Evolutionary conservation across 1,139 yeast genomes (phyloP), one percentile per base, ranked within the genome.

Genomic region (Citeromyces hawaiiensis): DNA sequence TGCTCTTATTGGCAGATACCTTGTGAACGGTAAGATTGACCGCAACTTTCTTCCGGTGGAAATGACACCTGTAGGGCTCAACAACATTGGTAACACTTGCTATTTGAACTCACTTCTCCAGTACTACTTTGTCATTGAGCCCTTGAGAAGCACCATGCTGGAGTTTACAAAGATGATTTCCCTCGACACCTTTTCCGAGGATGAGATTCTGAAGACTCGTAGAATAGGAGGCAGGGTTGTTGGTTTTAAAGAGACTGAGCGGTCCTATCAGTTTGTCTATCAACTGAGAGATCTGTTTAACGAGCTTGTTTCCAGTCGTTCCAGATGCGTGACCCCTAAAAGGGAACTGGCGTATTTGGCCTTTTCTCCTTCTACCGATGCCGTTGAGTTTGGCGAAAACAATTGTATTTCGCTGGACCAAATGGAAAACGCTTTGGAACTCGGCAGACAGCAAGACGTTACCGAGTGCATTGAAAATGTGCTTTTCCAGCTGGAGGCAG

Each of bases 381-480:
- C 74, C 29, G 86, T 80, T 15, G 74, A 70, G 37, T 80, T 80
- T 54, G 14, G 35, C 36, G 36, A 40, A 37, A 27, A 37, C 43
- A 13, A 38, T 44, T 15, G 38, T 41, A 11, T 47, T 42, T 17
- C 38, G 38, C 21, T 38, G 34, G 81, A 75, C 44, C 85, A 79
- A 51, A 69, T 80, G 57, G 85, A 75, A 43, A 72, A 78, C 47
- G 77, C 91, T 0, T 66, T 80, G 39, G 91, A 81, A 48, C 70
- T 83, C 45, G 96, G 96, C 2, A 70, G 94, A 48, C 98, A 91
- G 56, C 98, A 91, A 56, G 98, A 91, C 63, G 97, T 91, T 14
- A 86, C 96, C 0, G 98, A 91, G 55, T 88, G 97, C 58, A 87
- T 91, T 51, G 95, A 88, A 42, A 91, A 91, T 56, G 96, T 91